Evolutionary conservation across 306 rosid genomes (phyloP).

Genomic region (Trichosanthes cucumerina): DNA sequence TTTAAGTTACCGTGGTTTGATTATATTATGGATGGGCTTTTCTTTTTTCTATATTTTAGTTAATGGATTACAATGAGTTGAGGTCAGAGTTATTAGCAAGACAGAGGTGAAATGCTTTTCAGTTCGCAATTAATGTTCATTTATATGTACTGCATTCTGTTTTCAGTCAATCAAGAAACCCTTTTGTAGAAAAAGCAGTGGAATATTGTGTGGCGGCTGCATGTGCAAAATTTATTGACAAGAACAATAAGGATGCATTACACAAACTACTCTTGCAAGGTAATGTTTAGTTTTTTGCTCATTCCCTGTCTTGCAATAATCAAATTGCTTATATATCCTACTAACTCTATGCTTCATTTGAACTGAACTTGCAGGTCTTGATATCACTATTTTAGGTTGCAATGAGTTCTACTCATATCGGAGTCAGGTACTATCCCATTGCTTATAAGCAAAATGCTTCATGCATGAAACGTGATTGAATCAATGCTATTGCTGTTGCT

Average conservation of each 20-base stretch:
- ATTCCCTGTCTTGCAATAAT: constrained; percentile 8
- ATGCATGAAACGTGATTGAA: not conserved
- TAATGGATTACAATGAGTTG: not conserved
- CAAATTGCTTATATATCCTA: not conserved
- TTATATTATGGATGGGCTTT: not conserved
- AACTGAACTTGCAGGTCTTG: constrained; percentile 58
- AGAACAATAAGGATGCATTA: constrained; percentile 39
- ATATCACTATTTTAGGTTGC: constrained; percentile 84
- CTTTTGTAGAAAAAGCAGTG: constrained; percentile 91
- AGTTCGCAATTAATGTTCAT: constrained; percentile 2
- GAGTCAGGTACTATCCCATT: constrained; percentile 51
- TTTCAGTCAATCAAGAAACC: constrained; percentile 74
- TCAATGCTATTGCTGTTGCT: not conserved
- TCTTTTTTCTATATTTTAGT: not conserved
- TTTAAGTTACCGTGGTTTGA: not conserved
- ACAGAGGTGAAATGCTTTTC: not conserved
- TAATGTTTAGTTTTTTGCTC: constrained; percentile 13
- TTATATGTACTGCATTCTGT: constrained; percentile 15
- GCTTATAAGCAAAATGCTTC: not conserved
- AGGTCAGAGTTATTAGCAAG: not conserved
- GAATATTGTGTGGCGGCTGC: constrained; percentile 88
- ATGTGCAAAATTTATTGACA: constrained; percentile 48
- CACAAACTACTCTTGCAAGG: constrained; percentile 71
- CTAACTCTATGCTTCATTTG: constrained; percentile 20
- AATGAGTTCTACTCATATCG: constrained; percentile 87